Base-by-base conservation (phyloP, 306 rosid species). In the Crataegus laevigata region DNA sequence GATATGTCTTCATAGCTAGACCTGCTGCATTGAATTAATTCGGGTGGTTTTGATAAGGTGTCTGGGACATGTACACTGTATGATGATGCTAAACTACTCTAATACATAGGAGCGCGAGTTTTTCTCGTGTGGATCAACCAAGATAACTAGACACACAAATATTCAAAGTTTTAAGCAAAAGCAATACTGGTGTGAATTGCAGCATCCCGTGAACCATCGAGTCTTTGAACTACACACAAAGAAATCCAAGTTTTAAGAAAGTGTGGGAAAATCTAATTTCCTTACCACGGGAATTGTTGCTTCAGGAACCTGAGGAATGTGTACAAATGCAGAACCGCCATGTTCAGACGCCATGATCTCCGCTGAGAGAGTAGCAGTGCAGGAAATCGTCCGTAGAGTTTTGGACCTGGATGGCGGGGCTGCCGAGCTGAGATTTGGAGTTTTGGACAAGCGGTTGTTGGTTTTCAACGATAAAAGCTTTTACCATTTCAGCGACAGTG, bases 31-130 rank as follows among this genome's bases (percentile, higher is more conserved):
- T 62, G 83, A 96, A 96, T 59, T 90, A 80, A 82, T 87, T 92
- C 11, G 84, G 87, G 81, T 96, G 99, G 84, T 91, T 87, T 40
- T 85, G 88, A 93, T 96, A 96, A 21, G 99, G 90, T 82, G 96
- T 98, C 70, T 75, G 74, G 61, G 98, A 96, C 83, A 96, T 81
- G 84, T 88, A 96, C 72, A 96, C 87, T 30, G 83, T 83, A 52
- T 84, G 87, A 96, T 92, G 38, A 34, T 34, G 8, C 38, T 34
- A 34, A 34, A 34, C 38, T 34, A 5, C 38, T 34, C 38, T 34
- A 34, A 34, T 6, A 6, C 38, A 6, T 34, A 34, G 38, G 38
- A 34, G 38, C 2, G 38, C 38, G 38, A 34, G 38, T 34, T 34
- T 34, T 6, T 34, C 8, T 34, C 38, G 0, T 34, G 38, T 7